phyloP scores from a whole-genome alignment of 768 basidiomycete genomes.

The Mycena latifolia region DNA sequence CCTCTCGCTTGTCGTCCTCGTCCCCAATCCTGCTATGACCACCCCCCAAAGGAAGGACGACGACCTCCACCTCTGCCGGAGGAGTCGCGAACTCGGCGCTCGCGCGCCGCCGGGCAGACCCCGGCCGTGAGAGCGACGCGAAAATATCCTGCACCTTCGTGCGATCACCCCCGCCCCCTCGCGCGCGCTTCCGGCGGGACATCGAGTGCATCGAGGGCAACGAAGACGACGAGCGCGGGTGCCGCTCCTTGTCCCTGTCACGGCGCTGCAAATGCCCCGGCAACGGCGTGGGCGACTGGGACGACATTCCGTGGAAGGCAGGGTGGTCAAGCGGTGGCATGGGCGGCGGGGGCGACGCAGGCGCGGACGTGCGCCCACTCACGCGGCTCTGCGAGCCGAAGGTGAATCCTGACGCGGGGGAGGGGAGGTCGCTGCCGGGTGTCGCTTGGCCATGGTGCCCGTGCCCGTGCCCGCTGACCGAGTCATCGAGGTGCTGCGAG shows the following conservation, averaged over 20 bases:
- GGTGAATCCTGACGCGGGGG: slow-evolving; percentile 29
- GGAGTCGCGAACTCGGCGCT: slow-evolving; percentile 17
- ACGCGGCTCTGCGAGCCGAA: slow-evolving; percentile 29
- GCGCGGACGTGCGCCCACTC: not conserved
- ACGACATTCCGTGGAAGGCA: slow-evolving; percentile 12
- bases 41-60: slow-evolving; percentile 14
- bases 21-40: not conserved
- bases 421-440: slow-evolving; percentile 22
- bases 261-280: slow-evolving; percentile 7
- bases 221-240: slow-evolving; percentile 27
- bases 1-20: slow-evolving; percentile 1
- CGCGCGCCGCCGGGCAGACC: slow-evolving; percentile 12
- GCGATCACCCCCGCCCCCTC: slow-evolving; percentile 8
- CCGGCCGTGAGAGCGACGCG: slow-evolving; percentile 15
- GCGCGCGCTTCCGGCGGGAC: slow-evolving; percentile 23
- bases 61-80: no score
- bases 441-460: slow-evolving; percentile 7
- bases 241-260: not conserved
- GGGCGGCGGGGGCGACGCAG: slow-evolving; percentile 26
- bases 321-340: slow-evolving; percentile 32
- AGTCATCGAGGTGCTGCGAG: slow-evolving; percentile 30
- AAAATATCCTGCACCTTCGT: slow-evolving; percentile 33
- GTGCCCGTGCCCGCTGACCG: slow-evolving; percentile 26
- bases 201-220: slow-evolving; percentile 32
- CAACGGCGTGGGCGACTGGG: slow-evolving; percentile 10